These are phyloP conservation scores for Caulochytrium protostelioides DNA, from an alignment of 371 early-diverging fungal genomes.

Conservation along the genomic window DNA sequence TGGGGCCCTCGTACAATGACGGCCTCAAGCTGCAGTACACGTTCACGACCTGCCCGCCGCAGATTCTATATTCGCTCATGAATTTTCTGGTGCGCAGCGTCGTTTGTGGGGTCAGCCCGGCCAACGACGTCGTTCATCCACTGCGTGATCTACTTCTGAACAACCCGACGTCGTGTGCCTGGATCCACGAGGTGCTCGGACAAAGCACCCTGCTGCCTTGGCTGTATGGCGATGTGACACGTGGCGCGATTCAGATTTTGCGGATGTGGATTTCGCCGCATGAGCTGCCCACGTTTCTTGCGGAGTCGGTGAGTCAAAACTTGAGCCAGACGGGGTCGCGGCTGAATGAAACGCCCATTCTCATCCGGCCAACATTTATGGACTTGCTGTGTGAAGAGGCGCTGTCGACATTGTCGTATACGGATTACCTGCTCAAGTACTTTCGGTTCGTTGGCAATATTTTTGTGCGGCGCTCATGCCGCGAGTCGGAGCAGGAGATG, in stretches of 20 bases:
- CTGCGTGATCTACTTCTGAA: no score
- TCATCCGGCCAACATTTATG: no score
- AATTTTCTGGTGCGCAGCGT: constrained; percentile 25
- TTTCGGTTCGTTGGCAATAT: no score
- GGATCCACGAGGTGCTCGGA: constrained; percentile 48
- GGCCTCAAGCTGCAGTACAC: constrained; percentile 5
- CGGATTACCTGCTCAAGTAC: no score
- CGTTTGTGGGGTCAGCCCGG: background rate
- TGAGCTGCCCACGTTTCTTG: constrained; percentile 5
- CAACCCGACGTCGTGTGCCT: no score
- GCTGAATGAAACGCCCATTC: no score
- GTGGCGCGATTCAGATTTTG: constrained; percentile 45
- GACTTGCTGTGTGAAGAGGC: no score
- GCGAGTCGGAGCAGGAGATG: no score
- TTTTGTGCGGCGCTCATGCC: no score
- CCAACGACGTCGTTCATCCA: background rate
- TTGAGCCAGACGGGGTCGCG: no score
- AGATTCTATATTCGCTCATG: constrained; percentile 38
- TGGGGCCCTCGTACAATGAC: background rate
- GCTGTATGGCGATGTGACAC: constrained; percentile 36
- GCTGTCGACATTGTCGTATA: no score
- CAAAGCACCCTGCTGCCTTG: constrained; percentile 41
- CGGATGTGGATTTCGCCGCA: constrained; percentile 36
- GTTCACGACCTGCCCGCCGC: constrained; percentile 52
- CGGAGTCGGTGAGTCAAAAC: background rate